Evolutionary conservation across 2,329 filamentous ascomycete genomes (phyloP).

Genomic region (Aspergillus proliferans): DNA sequence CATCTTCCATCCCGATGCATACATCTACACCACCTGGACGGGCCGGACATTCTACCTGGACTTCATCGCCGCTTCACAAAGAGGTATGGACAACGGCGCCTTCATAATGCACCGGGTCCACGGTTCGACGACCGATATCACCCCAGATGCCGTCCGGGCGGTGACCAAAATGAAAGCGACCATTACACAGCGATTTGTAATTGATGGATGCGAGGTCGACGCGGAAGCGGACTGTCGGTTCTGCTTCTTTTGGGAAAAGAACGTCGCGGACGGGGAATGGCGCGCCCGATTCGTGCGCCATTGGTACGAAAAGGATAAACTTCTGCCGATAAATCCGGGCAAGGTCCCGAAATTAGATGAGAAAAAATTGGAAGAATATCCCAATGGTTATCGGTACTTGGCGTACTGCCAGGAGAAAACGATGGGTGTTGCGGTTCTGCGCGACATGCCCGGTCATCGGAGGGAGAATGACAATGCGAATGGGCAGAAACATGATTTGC

Average conservation of each 20-base stretch:
- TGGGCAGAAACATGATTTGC: constrained; percentile 41
- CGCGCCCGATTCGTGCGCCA: constrained; percentile 41
- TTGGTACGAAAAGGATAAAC: constrained; percentile 51
- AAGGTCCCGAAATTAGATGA: constrained; percentile 39
- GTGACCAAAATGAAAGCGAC: background rate
- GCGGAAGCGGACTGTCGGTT: constrained; percentile 45
- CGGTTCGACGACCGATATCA: constrained; percentile 41
- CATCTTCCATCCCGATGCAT: constrained; percentile 45
- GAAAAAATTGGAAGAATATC: constrained; percentile 35
- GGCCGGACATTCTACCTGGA: constrained; percentile 36
- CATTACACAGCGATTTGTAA: constrained; percentile 40
- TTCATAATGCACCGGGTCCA: constrained; percentile 54
- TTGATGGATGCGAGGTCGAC: constrained; percentile 40
- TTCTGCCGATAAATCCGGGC: constrained; percentile 41
- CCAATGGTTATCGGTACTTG: constrained; percentile 41
- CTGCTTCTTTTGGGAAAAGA: constrained; percentile 42
- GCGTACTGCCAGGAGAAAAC: constrained; percentile 40
- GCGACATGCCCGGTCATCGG: constrained; percentile 43
- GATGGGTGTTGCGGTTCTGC: constrained; percentile 40
- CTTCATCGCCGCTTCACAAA: constrained; percentile 47
- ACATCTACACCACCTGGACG: constrained; percentile 49
- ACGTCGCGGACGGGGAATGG: constrained; percentile 32
- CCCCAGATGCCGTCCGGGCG: constrained; percentile 5
- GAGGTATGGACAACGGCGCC: constrained; percentile 46
- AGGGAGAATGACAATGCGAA: constrained; percentile 28